Evolutionary conservation across 352 stramenopile species (phyloP).

Genomic region (Pilasporangium apinafurcum): DNA sequence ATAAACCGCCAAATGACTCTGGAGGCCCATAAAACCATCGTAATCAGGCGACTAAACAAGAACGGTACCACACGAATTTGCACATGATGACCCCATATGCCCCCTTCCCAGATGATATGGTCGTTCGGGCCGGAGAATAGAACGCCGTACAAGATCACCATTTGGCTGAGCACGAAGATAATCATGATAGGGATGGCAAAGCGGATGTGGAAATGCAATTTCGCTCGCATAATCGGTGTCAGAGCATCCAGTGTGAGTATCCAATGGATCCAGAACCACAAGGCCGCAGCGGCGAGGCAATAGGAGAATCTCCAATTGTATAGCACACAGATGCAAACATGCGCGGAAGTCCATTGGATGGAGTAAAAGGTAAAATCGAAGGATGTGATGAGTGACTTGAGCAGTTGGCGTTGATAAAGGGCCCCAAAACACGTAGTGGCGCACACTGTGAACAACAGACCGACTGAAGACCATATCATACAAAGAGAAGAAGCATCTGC

Average conservation of each 20-base stretch:
- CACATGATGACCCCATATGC: neutral
- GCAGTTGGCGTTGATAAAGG: constrained; percentile 19
- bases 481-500: neutral
- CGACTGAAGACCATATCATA: neutral
- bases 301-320: constrained; percentile 8
- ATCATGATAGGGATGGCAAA: constrained; percentile 8
- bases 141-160: constrained; percentile 1
- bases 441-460: constrained; percentile 1
- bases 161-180: constrained; percentile 10
- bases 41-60: constrained; percentile 14
- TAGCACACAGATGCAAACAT: constrained; percentile 17
- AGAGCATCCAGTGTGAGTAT: constrained; percentile 22
- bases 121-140: constrained; percentile 4
- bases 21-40: constrained; percentile 7
- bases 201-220: constrained; percentile 15
- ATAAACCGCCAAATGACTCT: constrained; percentile 3
- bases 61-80: constrained; percentile 11
- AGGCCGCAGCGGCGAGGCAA: constrained; percentile 9
- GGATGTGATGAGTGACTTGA: constrained; percentile 17
- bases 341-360: constrained; percentile 14
- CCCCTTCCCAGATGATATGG: constrained; percentile 4
- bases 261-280: constrained; percentile 21
- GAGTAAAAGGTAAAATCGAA: constrained; percentile 37
- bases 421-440: constrained; percentile 9
- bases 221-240: constrained; percentile 16